Percentiles rank a stretch among this genome's conserved stretches.
phyloP scores from a whole-genome alignment of 345 rosid genomes.

The Cardamine chenopodiifolia region DNA sequence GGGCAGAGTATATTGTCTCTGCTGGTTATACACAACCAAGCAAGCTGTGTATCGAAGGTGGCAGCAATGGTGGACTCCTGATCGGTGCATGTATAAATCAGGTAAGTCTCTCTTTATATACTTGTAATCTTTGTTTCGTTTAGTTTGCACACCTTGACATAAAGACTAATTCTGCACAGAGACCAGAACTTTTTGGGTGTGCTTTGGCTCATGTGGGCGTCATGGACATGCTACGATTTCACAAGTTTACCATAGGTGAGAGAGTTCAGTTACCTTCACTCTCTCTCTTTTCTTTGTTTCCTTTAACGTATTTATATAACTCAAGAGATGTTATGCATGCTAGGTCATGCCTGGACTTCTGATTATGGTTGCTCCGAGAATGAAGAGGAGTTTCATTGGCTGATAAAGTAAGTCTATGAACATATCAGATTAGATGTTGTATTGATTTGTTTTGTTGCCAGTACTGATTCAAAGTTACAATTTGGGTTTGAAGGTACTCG shows the following conservation, averaged over 20 bases:
- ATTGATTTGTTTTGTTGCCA: slow-evolving; percentile 14
- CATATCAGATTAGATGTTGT: background rate
- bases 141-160: slow-evolving; percentile 17
- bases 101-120: slow-evolving; percentile 44
- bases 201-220: slow-evolving; percentile 99
- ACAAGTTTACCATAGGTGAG: slow-evolving; percentile 95
- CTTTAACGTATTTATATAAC: background rate
- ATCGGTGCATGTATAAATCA: slow-evolving; percentile 95
- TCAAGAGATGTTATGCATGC: slow-evolving; percentile 23
- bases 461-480: background rate
- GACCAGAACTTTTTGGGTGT: slow-evolving; percentile 97
- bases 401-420: slow-evolving; percentile 63
- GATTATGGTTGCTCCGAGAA: slow-evolving; percentile 88
- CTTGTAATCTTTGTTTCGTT: slow-evolving; percentile 15
- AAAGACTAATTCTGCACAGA: slow-evolving; percentile 47
- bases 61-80: slow-evolving; percentile 96
- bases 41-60: slow-evolving; percentile 93
- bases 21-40: slow-evolving; percentile 76
- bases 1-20: slow-evolving; percentile 74
- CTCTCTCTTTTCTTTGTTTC: background rate
- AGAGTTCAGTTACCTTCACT: slow-evolving; percentile 29
- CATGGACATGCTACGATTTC: slow-evolving; percentile 97
- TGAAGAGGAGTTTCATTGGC: slow-evolving; percentile 87
- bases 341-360: slow-evolving; percentile 96
- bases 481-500: slow-evolving; percentile 68